Evolutionary conservation across 306 rosid species (phyloP), one percentile per base, ranked within the genome.

Genomic region (Cercis canadensis): DNA sequence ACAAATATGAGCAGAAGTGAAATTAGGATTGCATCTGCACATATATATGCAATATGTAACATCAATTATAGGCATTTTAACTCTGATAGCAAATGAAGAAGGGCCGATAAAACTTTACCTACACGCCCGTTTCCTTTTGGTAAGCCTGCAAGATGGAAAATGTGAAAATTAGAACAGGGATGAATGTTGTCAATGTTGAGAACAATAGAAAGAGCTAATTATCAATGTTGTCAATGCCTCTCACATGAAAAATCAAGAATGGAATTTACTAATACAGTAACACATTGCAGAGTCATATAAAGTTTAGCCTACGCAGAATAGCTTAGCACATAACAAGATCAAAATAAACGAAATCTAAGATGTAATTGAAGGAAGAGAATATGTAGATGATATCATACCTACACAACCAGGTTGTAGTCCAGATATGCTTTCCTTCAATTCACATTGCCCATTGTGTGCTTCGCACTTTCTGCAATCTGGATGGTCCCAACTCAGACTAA

Each of bases 11-110:
- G 18, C 41, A 44, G 16, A 68, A 62, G 43, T 11, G 73, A 61
- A 13, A 63, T 57, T 13, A 79, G 19, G 41, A 79, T 36, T 59
- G 49, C 54, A 54, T 46, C 76, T 79, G 64, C 71, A 73, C 51
- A 14, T 9, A 7, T 11, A 44, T 16, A 17, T 19, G 37, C 19
- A 17, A 18, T 13, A 32, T 14, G 14, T 6, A 43, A 18, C 21
- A 19, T 64, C 4, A 44, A 36, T 46, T 54, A 47, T 56, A 32
- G 16, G 17, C 17, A 44, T 40, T 52, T 9, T 50, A 39, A 41
- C 31, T 52, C 10, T 13, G 13, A 11, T 15, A 17, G 19, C 33
- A 68, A 52, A 43, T 63, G 40, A 10, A 8, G 32, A 3, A 4
- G 12, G 9, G 74, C 47, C 51, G 53, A 59, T 46, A 45, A 61